Evolutionary conservation across 345 rosid species (phyloP).

Genomic region (Xanthoceras sorbifolium): DNA sequence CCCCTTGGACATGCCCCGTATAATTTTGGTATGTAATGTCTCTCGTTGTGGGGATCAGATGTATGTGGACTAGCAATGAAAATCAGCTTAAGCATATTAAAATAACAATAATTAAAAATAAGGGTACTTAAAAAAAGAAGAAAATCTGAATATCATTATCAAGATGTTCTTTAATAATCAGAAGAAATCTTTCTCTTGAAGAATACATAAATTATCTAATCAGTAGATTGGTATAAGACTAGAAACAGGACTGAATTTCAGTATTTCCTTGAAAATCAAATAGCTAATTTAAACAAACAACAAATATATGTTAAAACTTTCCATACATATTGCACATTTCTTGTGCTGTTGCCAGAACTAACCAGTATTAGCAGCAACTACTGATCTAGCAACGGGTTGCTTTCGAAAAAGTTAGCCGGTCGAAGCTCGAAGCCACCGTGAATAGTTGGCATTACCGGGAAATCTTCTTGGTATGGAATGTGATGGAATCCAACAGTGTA

Average conservation of each 20-base stretch:
- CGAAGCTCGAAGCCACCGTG: constrained; percentile 68
- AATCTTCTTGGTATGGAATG: constrained; percentile 79
- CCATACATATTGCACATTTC: background rate
- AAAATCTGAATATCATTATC: no score
- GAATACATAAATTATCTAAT: no score
- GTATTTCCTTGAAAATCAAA: background rate
- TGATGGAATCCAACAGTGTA: constrained; percentile 80
- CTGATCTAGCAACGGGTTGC: constrained; percentile 46
- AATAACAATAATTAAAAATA: no score
- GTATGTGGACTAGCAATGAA: no score
- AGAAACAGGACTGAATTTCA: background rate
- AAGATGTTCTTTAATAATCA: no score
- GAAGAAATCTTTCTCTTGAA: no score
- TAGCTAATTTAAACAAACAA: background rate
- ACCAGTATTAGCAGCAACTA: background rate
- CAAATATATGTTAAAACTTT: background rate
- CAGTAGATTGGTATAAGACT: no score
- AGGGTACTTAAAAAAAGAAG: no score
- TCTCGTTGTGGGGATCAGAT: no score
- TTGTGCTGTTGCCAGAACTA: background rate
- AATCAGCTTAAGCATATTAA: no score
- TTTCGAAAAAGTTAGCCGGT: constrained; percentile 67
- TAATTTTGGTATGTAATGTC: no score
- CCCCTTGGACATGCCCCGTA: no score
- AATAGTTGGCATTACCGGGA: constrained; percentile 70